phyloP scores from a whole-genome alignment of 1,139 yeast genomes.

The Lodderomyces jiufengensis region DNA sequence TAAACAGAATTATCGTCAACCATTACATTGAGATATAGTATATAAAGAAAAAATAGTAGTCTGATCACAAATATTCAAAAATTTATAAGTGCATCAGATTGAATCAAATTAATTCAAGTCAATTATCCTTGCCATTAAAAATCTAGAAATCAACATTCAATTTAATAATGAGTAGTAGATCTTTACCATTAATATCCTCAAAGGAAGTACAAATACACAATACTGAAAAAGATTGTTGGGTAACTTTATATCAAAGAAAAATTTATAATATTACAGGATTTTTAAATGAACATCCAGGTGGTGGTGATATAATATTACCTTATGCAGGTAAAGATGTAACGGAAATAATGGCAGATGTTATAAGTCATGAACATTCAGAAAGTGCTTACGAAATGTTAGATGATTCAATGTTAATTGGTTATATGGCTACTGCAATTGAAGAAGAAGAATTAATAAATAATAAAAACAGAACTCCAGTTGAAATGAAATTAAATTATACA shows the following conservation, averaged over 20 bases:
- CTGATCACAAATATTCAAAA: too few species aligned
- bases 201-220: slow-evolving; percentile 50
- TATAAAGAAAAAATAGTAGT: too few species aligned
- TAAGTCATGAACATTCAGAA: slow-evolving; percentile 75
- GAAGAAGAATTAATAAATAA: slow-evolving; percentile 42
- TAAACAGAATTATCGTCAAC: too few species aligned
- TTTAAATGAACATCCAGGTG: slow-evolving; percentile 85
- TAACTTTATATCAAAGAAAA: slow-evolving; percentile 67
- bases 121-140: neutral
- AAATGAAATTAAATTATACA: slow-evolving; percentile 28
- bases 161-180: slow-evolving; percentile 20
- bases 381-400: slow-evolving; percentile 86
- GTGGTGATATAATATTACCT: slow-evolving; percentile 68
- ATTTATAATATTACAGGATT: slow-evolving; percentile 80
- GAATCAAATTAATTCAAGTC: too few species aligned
- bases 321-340: slow-evolving; percentile 86
- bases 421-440: slow-evolving; percentile 44
- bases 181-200: slow-evolving; percentile 33
- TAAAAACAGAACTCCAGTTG: slow-evolving; percentile 40
- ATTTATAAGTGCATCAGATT: too few species aligned
- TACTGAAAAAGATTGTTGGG: slow-evolving; percentile 63
- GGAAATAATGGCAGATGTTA: slow-evolving; percentile 64
- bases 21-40: too few species aligned
- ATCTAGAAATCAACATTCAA: neutral
- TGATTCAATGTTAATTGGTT: slow-evolving; percentile 56